Evolutionary conservation across 371 early-diverging fungal species (phyloP).

Genomic region (Choanephora cucurbitarum): DNA sequence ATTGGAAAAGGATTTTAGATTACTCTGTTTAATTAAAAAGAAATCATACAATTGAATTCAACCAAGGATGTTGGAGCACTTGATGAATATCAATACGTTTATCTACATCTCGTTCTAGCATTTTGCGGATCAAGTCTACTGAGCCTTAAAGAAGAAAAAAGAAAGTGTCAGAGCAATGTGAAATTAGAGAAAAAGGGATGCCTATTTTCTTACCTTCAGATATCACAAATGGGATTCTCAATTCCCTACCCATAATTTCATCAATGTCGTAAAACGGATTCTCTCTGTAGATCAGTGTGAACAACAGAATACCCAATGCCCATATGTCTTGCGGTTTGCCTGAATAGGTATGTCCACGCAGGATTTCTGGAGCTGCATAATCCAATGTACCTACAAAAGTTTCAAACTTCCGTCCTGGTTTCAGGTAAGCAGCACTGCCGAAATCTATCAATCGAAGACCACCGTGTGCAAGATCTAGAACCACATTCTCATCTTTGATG

Average conservation of each 20-base stretch:
- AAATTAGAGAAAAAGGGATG: background rate
- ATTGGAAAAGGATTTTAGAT: conserved; percentile 49
- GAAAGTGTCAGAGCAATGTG: background rate
- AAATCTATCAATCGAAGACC: conserved; percentile 72
- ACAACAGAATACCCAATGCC: conserved; percentile 82
- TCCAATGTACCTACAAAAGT: conserved; percentile 78
- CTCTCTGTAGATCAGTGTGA: conserved; percentile 77
- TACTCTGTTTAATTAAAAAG: conserved; percentile 2
- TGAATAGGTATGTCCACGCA: conserved; percentile 70
- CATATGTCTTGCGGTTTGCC: conserved; percentile 84
- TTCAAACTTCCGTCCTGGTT: conserved; percentile 61
- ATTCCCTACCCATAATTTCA: conserved; percentile 68
- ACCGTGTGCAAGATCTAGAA: conserved; percentile 55
- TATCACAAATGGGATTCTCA: conserved; percentile 66
- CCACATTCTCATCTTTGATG: conserved; percentile 78
- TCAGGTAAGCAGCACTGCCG: conserved; percentile 71
- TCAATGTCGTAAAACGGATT: conserved; percentile 84
- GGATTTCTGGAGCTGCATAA: conserved; percentile 75
- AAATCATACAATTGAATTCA: conserved; percentile 22
- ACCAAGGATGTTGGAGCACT: conserved; percentile 61
- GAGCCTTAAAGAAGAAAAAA: conserved; percentile 32
- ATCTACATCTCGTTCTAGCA: conserved; percentile 57
- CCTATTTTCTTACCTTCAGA: conserved; percentile 53
- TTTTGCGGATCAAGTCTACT: conserved; percentile 54
- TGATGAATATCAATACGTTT: conserved; percentile 55